Evolutionary conservation across 2,329 filamentous ascomycete species (phyloP).

Genomic region (Aspergillus pseudoviridinutans): DNA sequence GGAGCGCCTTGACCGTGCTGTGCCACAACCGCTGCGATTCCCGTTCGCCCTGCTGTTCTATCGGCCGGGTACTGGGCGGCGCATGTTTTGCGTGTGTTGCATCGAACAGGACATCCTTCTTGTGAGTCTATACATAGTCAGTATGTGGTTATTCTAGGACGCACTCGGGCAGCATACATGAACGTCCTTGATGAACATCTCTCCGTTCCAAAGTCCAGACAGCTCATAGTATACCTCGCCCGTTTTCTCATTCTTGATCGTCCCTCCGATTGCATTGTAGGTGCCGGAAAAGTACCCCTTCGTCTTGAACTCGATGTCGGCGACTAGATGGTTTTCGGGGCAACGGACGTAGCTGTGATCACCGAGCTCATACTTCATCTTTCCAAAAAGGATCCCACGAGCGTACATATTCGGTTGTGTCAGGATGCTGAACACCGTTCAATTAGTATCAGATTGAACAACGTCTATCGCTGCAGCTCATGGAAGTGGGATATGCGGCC

Average conservation of each 20-base stretch:
- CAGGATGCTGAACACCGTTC: slow-evolving; percentile 59
- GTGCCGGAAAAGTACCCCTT: slow-evolving; percentile 96
- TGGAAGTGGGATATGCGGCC: not conserved
- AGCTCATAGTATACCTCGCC: slow-evolving; percentile 88
- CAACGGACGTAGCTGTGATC: slow-evolving; percentile 93
- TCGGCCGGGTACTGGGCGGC: slow-evolving; percentile 66
- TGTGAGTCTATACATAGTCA: slow-evolving; percentile 63
- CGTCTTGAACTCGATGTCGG: slow-evolving; percentile 96
- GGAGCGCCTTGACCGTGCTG: slow-evolving; percentile 75
- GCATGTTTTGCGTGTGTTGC: slow-evolving; percentile 74
- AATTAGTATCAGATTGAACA: not conserved
- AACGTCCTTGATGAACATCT: slow-evolving; percentile 88
- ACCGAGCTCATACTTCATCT: slow-evolving; percentile 99
- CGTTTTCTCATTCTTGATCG: slow-evolving; percentile 81
- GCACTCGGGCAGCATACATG: slow-evolving; percentile 40
- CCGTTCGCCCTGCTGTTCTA: slow-evolving; percentile 81
- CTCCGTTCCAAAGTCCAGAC: slow-evolving; percentile 86
- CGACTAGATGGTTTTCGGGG: slow-evolving; percentile 78
- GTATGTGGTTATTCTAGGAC: not conserved
- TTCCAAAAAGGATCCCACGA: slow-evolving; percentile 91
- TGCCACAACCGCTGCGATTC: slow-evolving; percentile 89
- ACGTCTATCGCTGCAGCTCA: not conserved
- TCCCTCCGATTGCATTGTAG: slow-evolving; percentile 92
- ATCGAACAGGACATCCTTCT: slow-evolving; percentile 87
- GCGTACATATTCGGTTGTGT: slow-evolving; percentile 99